These are phyloP conservation scores for Colletotrichum sansevieriae DNA, from an alignment of 2,329 filamentous ascomycete species.

Conservation along the genomic window DNA sequence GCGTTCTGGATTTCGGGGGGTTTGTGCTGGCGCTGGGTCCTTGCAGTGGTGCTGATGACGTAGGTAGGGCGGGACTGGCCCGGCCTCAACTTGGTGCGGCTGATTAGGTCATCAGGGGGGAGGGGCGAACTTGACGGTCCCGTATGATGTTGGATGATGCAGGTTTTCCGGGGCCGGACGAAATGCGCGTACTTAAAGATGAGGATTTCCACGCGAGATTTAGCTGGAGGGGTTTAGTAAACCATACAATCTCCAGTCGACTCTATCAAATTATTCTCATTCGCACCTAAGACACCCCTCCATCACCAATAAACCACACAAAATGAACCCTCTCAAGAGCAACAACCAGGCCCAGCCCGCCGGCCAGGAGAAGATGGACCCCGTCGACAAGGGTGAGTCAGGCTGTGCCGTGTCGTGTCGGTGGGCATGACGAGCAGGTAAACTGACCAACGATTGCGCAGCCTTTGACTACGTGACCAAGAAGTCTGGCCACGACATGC, in stretches of 20 bases:
- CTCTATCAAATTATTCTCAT: too few species aligned
- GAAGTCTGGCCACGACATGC: slow-evolving; percentile 53
- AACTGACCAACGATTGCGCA: slow-evolving; percentile 24
- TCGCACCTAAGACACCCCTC: background rate
- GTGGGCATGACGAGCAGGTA: too few species aligned
- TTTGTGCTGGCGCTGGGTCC: too few species aligned
- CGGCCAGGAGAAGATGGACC: slow-evolving; percentile 48
- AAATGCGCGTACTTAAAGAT: slow-evolving; percentile 6
- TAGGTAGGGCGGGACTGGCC: background rate
- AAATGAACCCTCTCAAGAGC: slow-evolving; percentile 37
- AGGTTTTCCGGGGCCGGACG: background rate
- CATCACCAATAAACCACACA: background rate
- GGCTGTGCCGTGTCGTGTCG: too few species aligned
- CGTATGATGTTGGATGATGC: background rate
- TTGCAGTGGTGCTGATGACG: slow-evolving; percentile 13
- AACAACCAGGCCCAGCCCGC: slow-evolving; percentile 15
- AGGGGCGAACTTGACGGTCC: slow-evolving; percentile 3
- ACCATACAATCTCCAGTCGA: too few species aligned
- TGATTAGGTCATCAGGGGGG: slow-evolving; percentile 33
- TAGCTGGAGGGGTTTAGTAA: too few species aligned
- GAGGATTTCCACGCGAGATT: background rate
- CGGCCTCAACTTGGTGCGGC: background rate
- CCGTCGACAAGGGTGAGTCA: slow-evolving; percentile 55
- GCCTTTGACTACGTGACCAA: slow-evolving; percentile 49
- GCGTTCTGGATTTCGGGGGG: too few species aligned